These are phyloP conservation scores for Russula abietina DNA, from an alignment of 768 basidiomycete genomes.

Conservation along the genomic window DNA sequence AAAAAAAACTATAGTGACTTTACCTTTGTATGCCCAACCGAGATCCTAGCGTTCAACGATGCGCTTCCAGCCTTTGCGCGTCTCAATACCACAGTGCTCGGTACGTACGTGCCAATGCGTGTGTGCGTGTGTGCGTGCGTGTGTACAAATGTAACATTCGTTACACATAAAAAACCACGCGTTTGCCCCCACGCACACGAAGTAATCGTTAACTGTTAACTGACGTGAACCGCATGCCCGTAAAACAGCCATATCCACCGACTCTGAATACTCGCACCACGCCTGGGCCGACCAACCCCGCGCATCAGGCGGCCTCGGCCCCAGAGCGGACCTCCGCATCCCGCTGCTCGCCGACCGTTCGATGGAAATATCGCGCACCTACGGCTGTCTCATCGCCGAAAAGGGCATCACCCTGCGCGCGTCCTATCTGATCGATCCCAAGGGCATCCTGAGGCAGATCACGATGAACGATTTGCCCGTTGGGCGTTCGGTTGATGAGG, in stretches of 20 bases:
- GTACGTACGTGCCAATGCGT: slow-evolving; percentile 42
- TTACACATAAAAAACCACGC: no score
- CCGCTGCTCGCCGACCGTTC: slow-evolving; percentile 76
- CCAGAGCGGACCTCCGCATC: slow-evolving; percentile 77
- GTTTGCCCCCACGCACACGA: no score
- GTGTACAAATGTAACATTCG: no score
- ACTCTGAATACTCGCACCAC: slow-evolving; percentile 83
- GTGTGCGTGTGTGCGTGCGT: no score
- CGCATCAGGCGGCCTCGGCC: slow-evolving; percentile 84
- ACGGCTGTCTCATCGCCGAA: slow-evolving; percentile 84
- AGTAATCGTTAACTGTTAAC: no score
- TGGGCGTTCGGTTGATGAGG: slow-evolving; percentile 93
- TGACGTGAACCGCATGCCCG: no score
- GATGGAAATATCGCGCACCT: slow-evolving; percentile 77
- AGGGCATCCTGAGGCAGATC: slow-evolving; percentile 68
- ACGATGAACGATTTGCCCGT: slow-evolving; percentile 91
- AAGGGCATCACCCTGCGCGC: slow-evolving; percentile 85
- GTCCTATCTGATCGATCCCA: slow-evolving; percentile 81
- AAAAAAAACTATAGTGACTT: no score
- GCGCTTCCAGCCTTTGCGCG: slow-evolving; percentile 69
- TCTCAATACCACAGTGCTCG: slow-evolving; percentile 70
- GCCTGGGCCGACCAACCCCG: slow-evolving; percentile 81
- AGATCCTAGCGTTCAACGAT: slow-evolving; percentile 93
- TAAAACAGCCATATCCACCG: slow-evolving; percentile 76
- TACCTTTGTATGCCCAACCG: slow-evolving; percentile 91